Conservation (phyloP, 2,329 filamentous ascomycete species). For the Pezicula carpinea region DNA sequence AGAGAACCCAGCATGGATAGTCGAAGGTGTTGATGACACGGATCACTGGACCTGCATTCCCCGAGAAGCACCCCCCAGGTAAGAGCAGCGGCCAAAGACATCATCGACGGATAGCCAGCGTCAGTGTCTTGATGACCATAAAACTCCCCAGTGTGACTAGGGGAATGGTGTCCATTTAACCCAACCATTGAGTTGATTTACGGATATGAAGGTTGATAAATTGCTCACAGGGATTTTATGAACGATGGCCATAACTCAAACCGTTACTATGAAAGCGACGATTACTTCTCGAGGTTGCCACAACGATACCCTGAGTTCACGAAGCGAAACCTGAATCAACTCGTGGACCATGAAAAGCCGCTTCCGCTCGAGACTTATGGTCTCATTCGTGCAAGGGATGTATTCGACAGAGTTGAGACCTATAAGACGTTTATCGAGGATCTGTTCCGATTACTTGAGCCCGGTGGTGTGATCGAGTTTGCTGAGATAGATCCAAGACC, state of each 20-base stretch:
- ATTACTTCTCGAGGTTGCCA: constrained; percentile 19
- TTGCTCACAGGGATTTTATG: constrained; percentile 21
- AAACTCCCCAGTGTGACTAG: too few relatives aligned
- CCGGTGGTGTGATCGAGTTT: constrained; percentile 28
- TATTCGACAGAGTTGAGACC: constrained; percentile 25
- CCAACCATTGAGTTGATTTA: neutral
- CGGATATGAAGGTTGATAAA: neutral
- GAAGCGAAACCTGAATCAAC: constrained; percentile 22
- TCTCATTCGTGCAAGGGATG: constrained; percentile 24
- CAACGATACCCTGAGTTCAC: constrained; percentile 23
- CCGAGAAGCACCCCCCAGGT: constrained; percentile 12
- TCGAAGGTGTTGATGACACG: constrained; percentile 26
- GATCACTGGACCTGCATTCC: constrained; percentile 23
- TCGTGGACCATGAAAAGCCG: constrained; percentile 17
- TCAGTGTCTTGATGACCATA: too few relatives aligned
- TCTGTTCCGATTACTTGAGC: constrained; percentile 21
- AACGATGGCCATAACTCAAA: neutral
- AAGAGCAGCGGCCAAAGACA: too few relatives aligned
- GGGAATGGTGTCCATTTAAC: neutral
- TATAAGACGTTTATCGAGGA: constrained; percentile 25
- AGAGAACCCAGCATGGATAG: constrained; percentile 23
- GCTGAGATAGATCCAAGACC: constrained; percentile 26
- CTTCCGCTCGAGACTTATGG: constrained; percentile 23
- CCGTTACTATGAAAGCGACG: constrained; percentile 3
- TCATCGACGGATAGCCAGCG: too few relatives aligned